Conservation (phyloP, 2,329 filamentous ascomycete species). For the Albifimbria verrucaria region DNA sequence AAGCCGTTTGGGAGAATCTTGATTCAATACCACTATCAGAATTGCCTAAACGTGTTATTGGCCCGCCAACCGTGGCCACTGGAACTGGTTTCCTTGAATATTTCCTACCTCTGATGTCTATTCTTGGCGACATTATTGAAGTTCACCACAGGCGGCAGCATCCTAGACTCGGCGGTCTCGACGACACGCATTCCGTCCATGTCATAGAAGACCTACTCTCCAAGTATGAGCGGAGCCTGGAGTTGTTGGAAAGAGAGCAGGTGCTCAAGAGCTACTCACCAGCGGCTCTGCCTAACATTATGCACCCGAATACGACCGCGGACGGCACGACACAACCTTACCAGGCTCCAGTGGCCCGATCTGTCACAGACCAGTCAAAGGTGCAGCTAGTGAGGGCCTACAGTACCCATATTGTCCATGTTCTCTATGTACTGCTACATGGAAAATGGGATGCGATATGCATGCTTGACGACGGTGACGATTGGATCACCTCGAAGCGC, state of each 20-base stretch:
- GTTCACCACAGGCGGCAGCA: slow-evolving; percentile 41
- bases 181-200: slow-evolving; percentile 28
- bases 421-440: slow-evolving; percentile 44
- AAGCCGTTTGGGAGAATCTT: slow-evolving; percentile 36
- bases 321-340: not conserved
- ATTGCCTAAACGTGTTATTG: slow-evolving; percentile 30
- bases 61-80: slow-evolving; percentile 34
- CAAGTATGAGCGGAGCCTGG: slow-evolving; percentile 36
- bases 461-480: slow-evolving; percentile 45
- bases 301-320: not conserved
- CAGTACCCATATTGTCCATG: slow-evolving; percentile 44
- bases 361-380: slow-evolving; percentile 22
- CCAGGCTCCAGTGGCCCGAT: slow-evolving; percentile 5
- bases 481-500: slow-evolving; percentile 43
- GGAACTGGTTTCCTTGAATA: slow-evolving; percentile 46
- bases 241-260: slow-evolving; percentile 21
- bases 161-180: slow-evolving; percentile 35
- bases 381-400: slow-evolving; percentile 41
- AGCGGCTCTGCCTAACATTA: slow-evolving; percentile 1
- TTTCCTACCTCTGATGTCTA: slow-evolving; percentile 46
- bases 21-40: slow-evolving; percentile 25
- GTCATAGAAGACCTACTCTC: slow-evolving; percentile 33
- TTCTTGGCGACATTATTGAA: slow-evolving; percentile 47
- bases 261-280: slow-evolving; percentile 6
- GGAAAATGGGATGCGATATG: slow-evolving; percentile 48